phyloP scores from a whole-genome alignment of 169 alveolate species.

The Eimeria acervulina region DNA sequence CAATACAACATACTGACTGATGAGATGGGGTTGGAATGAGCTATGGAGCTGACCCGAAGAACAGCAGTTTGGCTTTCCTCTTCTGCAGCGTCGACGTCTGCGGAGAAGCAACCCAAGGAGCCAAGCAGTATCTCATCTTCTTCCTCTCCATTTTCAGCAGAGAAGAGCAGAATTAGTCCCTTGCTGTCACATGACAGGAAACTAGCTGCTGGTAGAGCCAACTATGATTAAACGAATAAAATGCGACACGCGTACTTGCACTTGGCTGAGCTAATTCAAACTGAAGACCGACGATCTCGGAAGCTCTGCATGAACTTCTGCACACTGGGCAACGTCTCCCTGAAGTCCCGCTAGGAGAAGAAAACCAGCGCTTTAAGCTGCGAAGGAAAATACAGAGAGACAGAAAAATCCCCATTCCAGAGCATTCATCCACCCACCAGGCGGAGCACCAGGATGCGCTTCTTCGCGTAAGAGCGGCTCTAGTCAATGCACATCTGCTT shows the following conservation, averaged over 20 bases:
- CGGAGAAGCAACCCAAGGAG: neutral
- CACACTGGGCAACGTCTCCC: constrained; percentile 53
- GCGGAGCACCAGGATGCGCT: neutral
- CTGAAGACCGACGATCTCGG: constrained; percentile 35
- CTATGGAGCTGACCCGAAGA: neutral
- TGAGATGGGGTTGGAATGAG: neutral
- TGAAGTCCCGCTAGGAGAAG: neutral
- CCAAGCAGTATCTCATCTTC: neutral
- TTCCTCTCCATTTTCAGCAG: neutral
- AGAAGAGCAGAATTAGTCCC: neutral
- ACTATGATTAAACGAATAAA: neutral
- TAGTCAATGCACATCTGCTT: neutral
- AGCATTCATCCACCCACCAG: neutral
- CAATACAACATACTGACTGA: neutral
- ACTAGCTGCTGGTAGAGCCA: neutral
- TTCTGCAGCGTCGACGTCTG: neutral
- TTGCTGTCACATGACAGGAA: neutral
- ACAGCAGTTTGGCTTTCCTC: neutral
- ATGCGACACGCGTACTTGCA: neutral
- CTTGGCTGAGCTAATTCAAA: constrained; percentile 33
- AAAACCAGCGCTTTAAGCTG: constrained; percentile 28
- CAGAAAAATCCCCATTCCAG: neutral
- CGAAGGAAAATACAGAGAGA: neutral
- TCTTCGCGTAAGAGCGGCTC: neutral
- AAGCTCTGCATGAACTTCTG: constrained; percentile 24